Evolutionary conservation across 164 flowering plant genomes (phyloP).

Genomic region (Stephania yunnanensis): DNA sequence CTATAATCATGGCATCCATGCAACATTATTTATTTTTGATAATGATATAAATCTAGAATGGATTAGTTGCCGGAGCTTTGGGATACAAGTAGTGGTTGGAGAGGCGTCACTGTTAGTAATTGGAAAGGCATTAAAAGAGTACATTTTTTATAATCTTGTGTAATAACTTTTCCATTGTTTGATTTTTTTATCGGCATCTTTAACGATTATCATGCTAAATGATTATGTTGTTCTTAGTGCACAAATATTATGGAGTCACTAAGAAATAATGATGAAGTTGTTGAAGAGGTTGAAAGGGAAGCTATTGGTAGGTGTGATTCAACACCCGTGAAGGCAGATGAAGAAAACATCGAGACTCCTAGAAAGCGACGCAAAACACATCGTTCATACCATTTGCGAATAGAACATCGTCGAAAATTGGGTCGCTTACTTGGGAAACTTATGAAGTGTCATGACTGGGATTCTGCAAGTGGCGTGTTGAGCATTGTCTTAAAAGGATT

Average conservation of each 20-base stretch:
- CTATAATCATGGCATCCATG: too few species aligned
- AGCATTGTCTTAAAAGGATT: conserved; percentile 49
- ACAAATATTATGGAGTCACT: neutral
- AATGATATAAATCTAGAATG: too few species aligned
- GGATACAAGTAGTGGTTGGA: too few species aligned
- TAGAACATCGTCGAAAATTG: conserved; percentile 31
- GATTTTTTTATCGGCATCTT: too few species aligned
- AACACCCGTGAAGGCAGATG: conserved; percentile 5
- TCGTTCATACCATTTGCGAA: conserved; percentile 22
- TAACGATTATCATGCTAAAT: too few species aligned
- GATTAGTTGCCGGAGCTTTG: too few species aligned
- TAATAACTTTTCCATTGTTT: too few species aligned
- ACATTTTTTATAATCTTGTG: too few species aligned
- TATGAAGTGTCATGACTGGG: conserved; percentile 47
- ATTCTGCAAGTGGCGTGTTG: conserved; percentile 55
- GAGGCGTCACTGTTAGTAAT: too few species aligned
- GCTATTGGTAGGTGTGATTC: neutral
- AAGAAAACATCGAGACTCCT: conserved; percentile 18
- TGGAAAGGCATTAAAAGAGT: too few species aligned
- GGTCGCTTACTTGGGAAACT: conserved; percentile 32
- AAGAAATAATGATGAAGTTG: neutral
- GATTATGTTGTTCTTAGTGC: too few species aligned
- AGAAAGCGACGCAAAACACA: conserved; percentile 35
- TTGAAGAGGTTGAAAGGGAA: neutral
- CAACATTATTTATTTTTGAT: too few species aligned